Base-by-base conservation (phyloP, 352 stramenopile genomes). In the Pythium monospermum region DNA sequence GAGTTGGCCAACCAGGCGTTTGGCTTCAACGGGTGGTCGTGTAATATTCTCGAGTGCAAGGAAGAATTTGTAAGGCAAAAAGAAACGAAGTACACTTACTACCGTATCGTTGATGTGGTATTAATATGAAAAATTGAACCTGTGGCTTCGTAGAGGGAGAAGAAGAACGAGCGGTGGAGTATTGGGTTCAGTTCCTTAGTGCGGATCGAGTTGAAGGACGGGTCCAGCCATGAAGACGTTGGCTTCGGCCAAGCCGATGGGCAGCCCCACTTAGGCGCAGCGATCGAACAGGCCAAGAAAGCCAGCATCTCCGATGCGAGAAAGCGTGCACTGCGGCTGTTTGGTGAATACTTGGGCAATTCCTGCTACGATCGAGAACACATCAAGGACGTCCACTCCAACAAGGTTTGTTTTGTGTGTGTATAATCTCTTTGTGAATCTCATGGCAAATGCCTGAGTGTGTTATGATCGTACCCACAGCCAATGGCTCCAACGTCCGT, bases 301-400 rank as follows among this genome's bases (percentile, higher is more conserved):
- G 75, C 83, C 23, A 92, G 81, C 49, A 87, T 94, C 26, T 94
- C 83, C 5, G 83, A 94, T 59, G 83, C 77, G 1, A 64, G 83
- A 16, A 94, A 94, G 57, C 68, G 83, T 31, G 77, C 81, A 6
- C 53, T 94, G 27, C 71, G 83, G 6, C 56, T 94, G 3, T 94
- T 94, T 68, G 83, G 83, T 28, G 83, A 94, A 56, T 91, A 89
- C 43, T 44, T 94, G 7, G 83, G 83, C 12, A 94, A 94, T 40
- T 94, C 83, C 18, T 92, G 81, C 65, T 94, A 94, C 41, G 83
- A 94, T 38, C 72, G 73, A n/a, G 80, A 94, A 41, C 80, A 91
- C 23, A 91, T 91, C 39, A 83, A 83, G 32, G 81, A 87, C 26
- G 81, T 91, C 0, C 69, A 77, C 26, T 76, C 83, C 12, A 89